phyloP scores from a whole-genome alignment of 2,329 filamentous ascomycete genomes.

The Fusarium xylarioides region DNA sequence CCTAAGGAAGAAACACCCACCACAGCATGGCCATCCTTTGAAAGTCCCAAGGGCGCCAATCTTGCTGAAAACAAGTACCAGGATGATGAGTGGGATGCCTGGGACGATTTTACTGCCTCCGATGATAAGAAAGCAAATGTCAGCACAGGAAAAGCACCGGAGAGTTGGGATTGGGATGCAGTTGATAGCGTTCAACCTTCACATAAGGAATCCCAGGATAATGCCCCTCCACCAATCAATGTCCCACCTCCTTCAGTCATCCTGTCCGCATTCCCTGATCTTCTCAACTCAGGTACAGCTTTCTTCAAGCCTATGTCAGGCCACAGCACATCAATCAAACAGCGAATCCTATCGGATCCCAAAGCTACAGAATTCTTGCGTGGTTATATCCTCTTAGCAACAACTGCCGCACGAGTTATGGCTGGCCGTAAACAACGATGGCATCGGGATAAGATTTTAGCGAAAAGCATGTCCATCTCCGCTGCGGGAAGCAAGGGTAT shows the following conservation, averaged over 20 bases:
- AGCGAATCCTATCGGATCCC: conserved; percentile 70
- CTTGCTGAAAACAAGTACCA: conserved; percentile 36
- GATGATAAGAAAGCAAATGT: conserved; percentile 29
- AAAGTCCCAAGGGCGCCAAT: conserved; percentile 24
- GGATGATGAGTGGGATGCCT: conserved; percentile 61
- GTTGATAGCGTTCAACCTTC: conserved; percentile 46
- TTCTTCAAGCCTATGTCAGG: conserved; percentile 73
- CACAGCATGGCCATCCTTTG: conserved; percentile 57
- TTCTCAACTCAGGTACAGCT: conserved; percentile 73
- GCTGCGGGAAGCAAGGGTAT: conserved; percentile 81
- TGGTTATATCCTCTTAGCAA: conserved; percentile 69
- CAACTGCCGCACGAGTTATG: conserved; percentile 80
- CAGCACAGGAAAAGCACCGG: conserved; percentile 29
- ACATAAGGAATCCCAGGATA: conserved; percentile 31
- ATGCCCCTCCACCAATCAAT: conserved; percentile 76
- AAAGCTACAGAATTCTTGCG: conserved; percentile 70
- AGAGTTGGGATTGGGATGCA: conserved; percentile 62
- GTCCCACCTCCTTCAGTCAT: conserved; percentile 88
- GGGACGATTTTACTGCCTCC: conserved; percentile 54
- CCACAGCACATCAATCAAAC: conserved; percentile 66
- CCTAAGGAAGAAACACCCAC: conserved; percentile 51
- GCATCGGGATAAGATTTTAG: conserved; percentile 87
- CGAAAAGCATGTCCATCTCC: conserved; percentile 89
- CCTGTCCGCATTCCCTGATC: conserved; percentile 76
- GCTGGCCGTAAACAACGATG: conserved; percentile 87